Percentiles rank a stretch among this genome's conserved stretches.
Conservation (phyloP, 352 stramenopile species). For the Phytophthora crassamura region DNA sequence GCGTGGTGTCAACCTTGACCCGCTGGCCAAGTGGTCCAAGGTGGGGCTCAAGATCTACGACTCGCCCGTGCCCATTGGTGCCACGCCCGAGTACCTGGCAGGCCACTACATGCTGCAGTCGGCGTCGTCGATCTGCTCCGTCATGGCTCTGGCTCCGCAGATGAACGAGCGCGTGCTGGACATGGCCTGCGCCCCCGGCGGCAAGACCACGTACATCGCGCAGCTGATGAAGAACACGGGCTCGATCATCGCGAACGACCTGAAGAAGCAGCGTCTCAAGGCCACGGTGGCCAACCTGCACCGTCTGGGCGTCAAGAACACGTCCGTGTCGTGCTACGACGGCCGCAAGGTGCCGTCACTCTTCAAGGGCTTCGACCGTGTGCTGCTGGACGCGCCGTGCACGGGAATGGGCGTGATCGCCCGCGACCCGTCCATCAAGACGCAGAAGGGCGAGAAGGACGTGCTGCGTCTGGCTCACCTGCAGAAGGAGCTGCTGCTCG, state of each 20-base stretch:
- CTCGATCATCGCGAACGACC: conserved; percentile 98
- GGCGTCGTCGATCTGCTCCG: conserved; percentile 98
- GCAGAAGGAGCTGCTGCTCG: conserved; percentile 99
- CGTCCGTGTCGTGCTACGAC: conserved; percentile 97
- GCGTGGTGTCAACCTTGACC: conserved; percentile 98
- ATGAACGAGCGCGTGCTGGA: conserved; percentile 98
- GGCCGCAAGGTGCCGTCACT: conserved; percentile 93
- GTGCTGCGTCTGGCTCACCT: conserved; percentile 93
- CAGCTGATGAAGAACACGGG: conserved; percentile 99
- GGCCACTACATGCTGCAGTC: conserved; percentile 99
- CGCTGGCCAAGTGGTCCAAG: conserved; percentile 99
- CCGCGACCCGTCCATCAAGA: conserved; percentile 98
- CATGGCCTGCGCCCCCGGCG: conserved; percentile 98
- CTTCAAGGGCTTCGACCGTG: conserved; percentile 97
- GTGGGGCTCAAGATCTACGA: conserved; percentile 99
- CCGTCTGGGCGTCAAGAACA: conserved; percentile 98
- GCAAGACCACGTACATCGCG: conserved; percentile 99
- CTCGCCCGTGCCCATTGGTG: conserved; percentile 98
- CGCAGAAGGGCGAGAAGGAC: conserved; percentile 96
- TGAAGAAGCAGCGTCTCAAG: conserved; percentile 97
- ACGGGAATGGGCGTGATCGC: conserved; percentile 98
- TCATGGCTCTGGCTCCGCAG: conserved; percentile 97
- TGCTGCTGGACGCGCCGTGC: conserved; percentile 99
- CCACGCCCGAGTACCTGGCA: conserved; percentile 99
- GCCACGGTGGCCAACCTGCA: conserved; percentile 99